Evolutionary conservation across 2,329 filamentous ascomycete genomes (phyloP), one percentile per base, ranked within the genome.

Genomic region (Hypoxylon rubiginosum): DNA sequence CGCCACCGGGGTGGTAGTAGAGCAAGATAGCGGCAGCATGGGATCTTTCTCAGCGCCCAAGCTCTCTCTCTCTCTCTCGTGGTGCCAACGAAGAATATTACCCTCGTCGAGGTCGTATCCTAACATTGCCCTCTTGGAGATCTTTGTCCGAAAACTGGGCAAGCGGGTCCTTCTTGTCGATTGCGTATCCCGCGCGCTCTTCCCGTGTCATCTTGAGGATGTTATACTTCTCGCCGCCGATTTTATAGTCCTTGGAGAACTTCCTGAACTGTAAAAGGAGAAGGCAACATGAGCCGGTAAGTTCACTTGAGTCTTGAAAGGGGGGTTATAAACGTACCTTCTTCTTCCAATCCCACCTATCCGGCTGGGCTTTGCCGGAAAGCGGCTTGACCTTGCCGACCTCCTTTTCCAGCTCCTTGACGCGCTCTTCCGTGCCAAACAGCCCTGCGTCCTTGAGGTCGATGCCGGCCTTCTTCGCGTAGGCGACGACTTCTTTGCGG

Each of bases 331-430:
- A 36, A 21, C 60, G 57, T 56, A 72, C 70, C 52, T 60, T 64
- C 57, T 67, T 69, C 67, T 69, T 72, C 70, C 70, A 74, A 9
- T 61, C 67, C 70, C 71, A 73, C 41, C 65, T 55, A 26, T 74
- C 72, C 4, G 58, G 46, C 49, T 67, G 71, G 13, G 67, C 54
- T 15, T 34, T 39, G n/a, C 66, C 64, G 17, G 61, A 48, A 32
- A 71, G 55, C n/a, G 67, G 43, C 53, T 66, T 58, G n/a, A 71
- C 65, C n/a, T 36, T 65, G 24, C 58, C 70, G 19, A 52, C 15
- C 19, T 75, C 71, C 1, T 76, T 66, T 62, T 72, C 64, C 13
- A 82, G 59, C 5, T 68, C 57, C 2, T 24, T 32, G 3, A 82
- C 77, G 41, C 81, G 76, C 32, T 73, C 66, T 8, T 68, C 67